A percentile compares a stretch with the other conserved stretches of the same genome.
Evolutionary conservation across 345 rosid genomes (phyloP).

Genomic region (Salix arbutifolia): DNA sequence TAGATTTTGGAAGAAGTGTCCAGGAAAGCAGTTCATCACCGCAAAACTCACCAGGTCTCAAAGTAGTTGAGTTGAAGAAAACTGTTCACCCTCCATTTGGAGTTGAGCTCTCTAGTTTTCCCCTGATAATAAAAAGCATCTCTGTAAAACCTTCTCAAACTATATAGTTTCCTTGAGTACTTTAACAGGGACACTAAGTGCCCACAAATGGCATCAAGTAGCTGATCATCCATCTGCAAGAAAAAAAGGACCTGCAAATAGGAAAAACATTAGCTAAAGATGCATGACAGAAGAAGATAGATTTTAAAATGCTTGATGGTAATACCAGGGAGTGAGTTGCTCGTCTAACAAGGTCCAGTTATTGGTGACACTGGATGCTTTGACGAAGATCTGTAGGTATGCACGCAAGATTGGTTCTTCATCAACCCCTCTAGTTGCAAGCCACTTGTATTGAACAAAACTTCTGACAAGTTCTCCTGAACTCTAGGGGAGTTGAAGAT

Average conservation of each 20-base stretch:
- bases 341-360: constrained; percentile 51
- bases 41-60: constrained; percentile 84
- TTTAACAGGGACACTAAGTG: constrained; percentile 69
- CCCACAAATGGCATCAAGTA: constrained; percentile 91
- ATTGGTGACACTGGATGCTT: constrained; percentile 48
- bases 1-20: constrained; percentile 86
- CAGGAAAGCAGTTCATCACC: constrained; percentile 91
- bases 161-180: constrained; percentile 69
- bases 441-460: constrained; percentile 53
- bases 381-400: constrained; percentile 42
- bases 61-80: constrained; percentile 74
- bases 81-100: constrained; percentile 92
- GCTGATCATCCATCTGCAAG: constrained; percentile 94
- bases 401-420: constrained; percentile 43
- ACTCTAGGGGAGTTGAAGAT: constrained; percentile 47
- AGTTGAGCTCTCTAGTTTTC: constrained; percentile 84
- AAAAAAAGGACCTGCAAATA: constrained; percentile 73
- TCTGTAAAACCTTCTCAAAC: constrained; percentile 91
- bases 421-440: constrained; percentile 52
- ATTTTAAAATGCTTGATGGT: neutral
- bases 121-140: constrained; percentile 87
- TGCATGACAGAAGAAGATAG: neutral
- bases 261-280: neutral
- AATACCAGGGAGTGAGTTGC: constrained; percentile 24
- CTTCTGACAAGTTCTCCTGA: constrained; percentile 36